Evolutionary conservation across 2,329 filamentous ascomycete genomes (phyloP), one percentile per base, ranked within the genome.

Genomic region (Rutstroemia sydowiana): DNA sequence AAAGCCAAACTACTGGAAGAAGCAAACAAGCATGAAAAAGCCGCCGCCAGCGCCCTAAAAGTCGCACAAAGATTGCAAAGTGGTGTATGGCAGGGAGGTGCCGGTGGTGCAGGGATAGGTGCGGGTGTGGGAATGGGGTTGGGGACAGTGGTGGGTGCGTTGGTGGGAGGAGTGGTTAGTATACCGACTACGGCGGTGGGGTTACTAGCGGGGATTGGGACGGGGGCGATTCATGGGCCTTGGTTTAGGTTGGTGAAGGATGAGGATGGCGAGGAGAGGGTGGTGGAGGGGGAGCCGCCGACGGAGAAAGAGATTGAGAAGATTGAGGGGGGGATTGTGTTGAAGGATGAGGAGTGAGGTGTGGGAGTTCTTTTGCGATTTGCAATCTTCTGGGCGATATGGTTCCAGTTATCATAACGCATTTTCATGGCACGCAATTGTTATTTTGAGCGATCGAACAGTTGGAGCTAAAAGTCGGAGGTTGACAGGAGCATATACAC

Each of bases 31-130:
- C 30, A 56, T 7, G 57, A 60, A 14, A 59, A 59, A 30, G 55
- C 48, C 5, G 53, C 57, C 1, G 45, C 44, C 10, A 88, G 84
- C 45, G 87, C 86, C 57, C 78, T 79, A 67, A 76, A 81, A 57
- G 85, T 87, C 49, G 87, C 87, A 30, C 79, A 77, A 62, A 48
- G 59, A 28, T 26, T 63, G 21, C 61, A 63, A 36, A 61, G 58
- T 45, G 61, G 61, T 2, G 56, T 60, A 18, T 63, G 59, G 61
- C 61, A 63, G 48, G 61, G 61, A 3, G 61, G 57, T 2, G 56
- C 55, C 0, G 48, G 45, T 1, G 61, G 61, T 0, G 58, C 58
- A 18, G 57, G 59, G 1, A 46, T 61, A n/a, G 61, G 59, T 1
- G 53, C 53, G 6, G 60, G 59, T 3, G 31, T 63, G 3, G 61